Evolutionary conservation across 106 monocot species (phyloP).

Genomic region (Acorus calamus): DNA sequence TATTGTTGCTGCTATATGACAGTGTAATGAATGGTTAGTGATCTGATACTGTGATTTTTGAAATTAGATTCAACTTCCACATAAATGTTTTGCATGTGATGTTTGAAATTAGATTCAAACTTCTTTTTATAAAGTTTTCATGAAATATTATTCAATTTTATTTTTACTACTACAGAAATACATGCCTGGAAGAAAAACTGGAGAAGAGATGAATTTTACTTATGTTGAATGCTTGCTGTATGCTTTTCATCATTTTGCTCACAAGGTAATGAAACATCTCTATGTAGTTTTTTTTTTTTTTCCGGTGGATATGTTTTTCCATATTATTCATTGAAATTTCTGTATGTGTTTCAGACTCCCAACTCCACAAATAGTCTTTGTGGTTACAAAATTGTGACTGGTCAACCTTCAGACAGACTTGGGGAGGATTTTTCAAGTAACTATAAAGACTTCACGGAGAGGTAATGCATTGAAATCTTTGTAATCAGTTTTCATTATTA

Average conservation of each 20-base stretch:
- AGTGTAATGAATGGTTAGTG: no score
- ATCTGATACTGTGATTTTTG: no score
- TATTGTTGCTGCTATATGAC: no score
- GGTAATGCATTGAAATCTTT: conserved; percentile 25
- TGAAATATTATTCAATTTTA: background rate
- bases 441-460: conserved; percentile 89
- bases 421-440: conserved; percentile 97
- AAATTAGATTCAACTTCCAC: background rate
- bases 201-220: conserved; percentile 60
- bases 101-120: no score
- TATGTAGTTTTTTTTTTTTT: background rate
- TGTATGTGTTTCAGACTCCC: conserved; percentile 61
- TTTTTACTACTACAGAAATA: conserved; percentile 50
- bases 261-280: conserved; percentile 47
- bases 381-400: conserved; percentile 99
- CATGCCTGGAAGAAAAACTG: conserved; percentile 71
- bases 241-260: conserved; percentile 87
- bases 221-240: conserved; percentile 86
- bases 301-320: background rate
- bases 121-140: background rate
- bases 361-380: conserved; percentile 98
- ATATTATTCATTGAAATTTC: conserved; percentile 6
- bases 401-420: conserved; percentile 96
- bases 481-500: no score
- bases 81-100: no score